Evolutionary conservation across 2,329 filamentous ascomycete genomes (phyloP), one percentile per base, ranked within the genome.

Genomic region (Scedosporium dehoogii): DNA sequence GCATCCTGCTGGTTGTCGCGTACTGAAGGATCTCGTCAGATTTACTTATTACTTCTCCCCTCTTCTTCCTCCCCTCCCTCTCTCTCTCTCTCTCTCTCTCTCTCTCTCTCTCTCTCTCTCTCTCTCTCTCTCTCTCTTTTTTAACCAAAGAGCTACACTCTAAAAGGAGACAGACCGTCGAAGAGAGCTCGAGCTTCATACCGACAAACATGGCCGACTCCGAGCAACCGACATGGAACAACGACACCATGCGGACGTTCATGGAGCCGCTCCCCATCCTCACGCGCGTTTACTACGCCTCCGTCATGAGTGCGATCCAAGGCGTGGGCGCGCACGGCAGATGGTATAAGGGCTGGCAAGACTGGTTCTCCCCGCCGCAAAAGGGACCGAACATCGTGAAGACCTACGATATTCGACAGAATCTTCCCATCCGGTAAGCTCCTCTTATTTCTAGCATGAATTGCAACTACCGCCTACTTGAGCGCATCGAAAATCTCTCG

Each of bases 221-320:
- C 3, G 48, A 53, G 16, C 48, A 53, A n/a, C 48, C 48, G 6
- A 53, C 48, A 9, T 53, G 48, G 48, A 53, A 53, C 48, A 53
- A 53, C 48, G 48, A 53, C 18, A 53, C 48, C 14, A 53, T 53
- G 16, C 48, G 48, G 48, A 53, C 48, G 48, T 10, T 23, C 16
- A 21, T 21, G 9, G 59, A 55, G 59, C 18, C 59, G 46, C 59
- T 48, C 3, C 25, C 59, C 3, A n/a, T 61, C 25, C 25, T 61
- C 10, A 41, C 44, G 21, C 60, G 51, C 14, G 4, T 58, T 29
- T 62, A 25, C 33, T 58, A 62, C 27, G 65, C 68, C 59, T 69
- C 69, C 23, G 63, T 62, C 46, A 48, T 66, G 53, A 63, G 64
- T 14, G 53, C 53, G 3, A 23, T 62, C 33, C 18, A 62, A 25